A percentile compares a stretch with the other conserved stretches of the same genome.
phyloP scores from a whole-genome alignment of 2,329 filamentous ascomycete genomes.

The Fusarium sp. region DNA sequence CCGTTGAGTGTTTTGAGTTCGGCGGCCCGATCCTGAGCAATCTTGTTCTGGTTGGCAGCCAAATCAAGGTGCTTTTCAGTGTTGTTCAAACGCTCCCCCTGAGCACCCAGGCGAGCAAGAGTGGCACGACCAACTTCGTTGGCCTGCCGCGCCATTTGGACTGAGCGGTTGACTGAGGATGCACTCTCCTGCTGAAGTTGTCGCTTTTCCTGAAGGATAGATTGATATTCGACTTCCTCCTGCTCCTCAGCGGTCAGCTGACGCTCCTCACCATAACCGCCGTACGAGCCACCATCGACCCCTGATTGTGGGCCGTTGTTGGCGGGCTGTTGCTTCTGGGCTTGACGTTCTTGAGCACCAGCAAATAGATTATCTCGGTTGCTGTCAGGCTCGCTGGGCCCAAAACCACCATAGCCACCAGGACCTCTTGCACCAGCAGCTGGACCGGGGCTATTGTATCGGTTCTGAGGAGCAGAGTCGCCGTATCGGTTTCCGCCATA shows the following conservation, averaged over 20 bases:
- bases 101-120: slow-evolving; percentile 77
- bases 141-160: slow-evolving; percentile 57
- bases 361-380: slow-evolving; percentile 73
- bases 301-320: slow-evolving; percentile 42
- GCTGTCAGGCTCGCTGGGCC: slow-evolving; percentile 59
- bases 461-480: slow-evolving; percentile 62
- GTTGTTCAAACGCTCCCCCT: slow-evolving; percentile 84
- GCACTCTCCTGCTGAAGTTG: slow-evolving; percentile 81
- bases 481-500: slow-evolving; percentile 67
- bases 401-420: slow-evolving; percentile 71
- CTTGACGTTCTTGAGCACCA: slow-evolving; percentile 62
- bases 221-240: slow-evolving; percentile 77
- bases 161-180: slow-evolving; percentile 53
- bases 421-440: slow-evolving; percentile 56
- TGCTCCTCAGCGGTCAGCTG: slow-evolving; percentile 85
- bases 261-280: slow-evolving; percentile 73
- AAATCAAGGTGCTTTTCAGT: slow-evolving; percentile 86
- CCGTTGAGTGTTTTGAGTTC: slow-evolving; percentile 88
- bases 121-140: slow-evolving; percentile 73
- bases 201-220: slow-evolving; percentile 63
- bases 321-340: slow-evolving; percentile 51
- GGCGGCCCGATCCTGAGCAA: slow-evolving; percentile 81
- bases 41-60: slow-evolving; percentile 78
- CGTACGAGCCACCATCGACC: slow-evolving; percentile 51
- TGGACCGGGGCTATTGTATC: slow-evolving; percentile 58